Evolutionary conservation across 202 grass and related monocot species (phyloP).

Genomic region (Eragrostis tef): DNA sequence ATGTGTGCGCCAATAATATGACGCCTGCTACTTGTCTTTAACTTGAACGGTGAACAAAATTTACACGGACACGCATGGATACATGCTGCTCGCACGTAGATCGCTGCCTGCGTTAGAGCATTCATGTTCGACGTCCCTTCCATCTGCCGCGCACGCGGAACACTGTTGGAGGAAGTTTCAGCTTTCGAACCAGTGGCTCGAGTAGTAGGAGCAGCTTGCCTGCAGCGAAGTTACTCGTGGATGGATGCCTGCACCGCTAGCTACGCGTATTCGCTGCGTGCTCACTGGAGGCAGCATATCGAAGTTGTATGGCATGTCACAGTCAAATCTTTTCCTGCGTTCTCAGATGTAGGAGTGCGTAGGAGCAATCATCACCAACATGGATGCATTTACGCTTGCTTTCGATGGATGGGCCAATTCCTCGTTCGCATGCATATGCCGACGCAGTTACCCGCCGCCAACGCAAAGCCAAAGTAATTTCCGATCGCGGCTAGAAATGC

Average conservation of each 20-base stretch:
- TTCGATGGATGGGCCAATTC: neutral
- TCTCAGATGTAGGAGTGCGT: neutral
- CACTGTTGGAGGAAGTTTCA: neutral
- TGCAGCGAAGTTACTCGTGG: neutral
- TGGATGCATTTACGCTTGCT: neutral
- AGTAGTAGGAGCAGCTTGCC: no score
- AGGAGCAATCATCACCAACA: slow-evolving; percentile 33
- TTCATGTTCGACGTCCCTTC: neutral
- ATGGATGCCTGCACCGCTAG: neutral
- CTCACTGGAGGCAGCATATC: neutral
- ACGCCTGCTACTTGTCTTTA: no score
- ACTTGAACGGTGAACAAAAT: no score
- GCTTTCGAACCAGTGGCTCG: neutral
- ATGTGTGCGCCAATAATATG: neutral
- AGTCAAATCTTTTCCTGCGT: slow-evolving; percentile 14
- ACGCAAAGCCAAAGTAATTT: slow-evolving; percentile 14
- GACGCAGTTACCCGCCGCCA: slow-evolving; percentile 30
- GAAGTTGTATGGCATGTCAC: neutral
- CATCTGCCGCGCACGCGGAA: neutral
- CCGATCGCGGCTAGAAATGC: neutral
- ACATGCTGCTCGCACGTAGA: no score
- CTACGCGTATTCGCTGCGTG: neutral
- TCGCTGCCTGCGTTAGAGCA: no score
- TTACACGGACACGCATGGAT: no score
- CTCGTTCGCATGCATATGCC: neutral